Base-by-base conservation (phyloP, 768 basidiomycete genomes). In the Bullera alba region DNA sequence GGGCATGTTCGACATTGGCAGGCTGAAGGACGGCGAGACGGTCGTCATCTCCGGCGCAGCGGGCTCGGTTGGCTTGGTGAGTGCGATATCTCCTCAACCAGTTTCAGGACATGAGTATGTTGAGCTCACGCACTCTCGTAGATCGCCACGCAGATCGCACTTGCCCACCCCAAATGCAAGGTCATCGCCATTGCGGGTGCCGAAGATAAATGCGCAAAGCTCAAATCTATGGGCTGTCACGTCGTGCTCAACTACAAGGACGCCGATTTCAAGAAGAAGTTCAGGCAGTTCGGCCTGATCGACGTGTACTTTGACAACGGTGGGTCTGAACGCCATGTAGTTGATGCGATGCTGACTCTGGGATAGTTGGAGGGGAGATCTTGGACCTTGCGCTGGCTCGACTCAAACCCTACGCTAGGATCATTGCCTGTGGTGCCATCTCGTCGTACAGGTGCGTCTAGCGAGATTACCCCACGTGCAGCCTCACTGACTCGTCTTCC, bases 41-140 rank as follows among this genome's bases (percentile, higher is more conserved):
- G 79, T 93, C 42, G 79, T 96, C 21, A 84, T 84, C 10, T 87
- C 87, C 0, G 92, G 89, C 17, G 92, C 92, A 2, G 92, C 93
- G 7, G 92, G 91, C 8, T 83, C 90, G 0, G 86, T 87, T 8
- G 71, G 69, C 14, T 48, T 66, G 17, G 69, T 71, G 28, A 48
- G 66, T 57, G 8, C n/a, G 6, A 14, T 32, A 27, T n/a, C n/a
- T 7, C n/a, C 15, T 26, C 15, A 7, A 28, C 46, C 32, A 2
- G 16, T 30, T 42, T 10, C 26, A 27, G 28, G 32, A 15, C 16
- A 5, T 28, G 32, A 35, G 12, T n/a, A n/a, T n/a, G n/a, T n/a
- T 35, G n/a, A n/a, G n/a, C n/a, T n/a, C n/a, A n/a, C n/a, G 48
- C 48, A 22, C 19, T 26, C 14, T 8, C 19, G 12, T 41, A 68